Evolutionary conservation across 2,329 filamentous ascomycete genomes (phyloP), one percentile per base, ranked within the genome.

Genomic region (Trichophyton rubrum): DNA sequence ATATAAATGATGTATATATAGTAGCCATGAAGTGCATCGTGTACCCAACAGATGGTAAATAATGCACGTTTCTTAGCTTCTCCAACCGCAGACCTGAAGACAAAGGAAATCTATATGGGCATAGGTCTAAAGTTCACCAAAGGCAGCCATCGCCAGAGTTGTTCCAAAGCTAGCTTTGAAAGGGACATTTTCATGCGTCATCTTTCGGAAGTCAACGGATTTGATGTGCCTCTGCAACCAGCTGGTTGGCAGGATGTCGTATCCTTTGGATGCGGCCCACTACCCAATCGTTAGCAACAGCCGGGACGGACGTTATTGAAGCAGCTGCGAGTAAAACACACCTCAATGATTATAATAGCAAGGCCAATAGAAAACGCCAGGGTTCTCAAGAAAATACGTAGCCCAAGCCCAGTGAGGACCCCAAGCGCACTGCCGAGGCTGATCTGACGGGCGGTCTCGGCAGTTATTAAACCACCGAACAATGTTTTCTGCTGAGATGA

Each of bases 91-190:
- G 5, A 9, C 4, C 3, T 49, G 20, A 24, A 20, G 40, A 43
- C 40, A 43, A 47, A 47, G 20, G 43, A 47, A 22, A 27, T 49
- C 45, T 49, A 49, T 49, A 27, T 27, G 15, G 30, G 7, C 1
- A 35, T 38, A 22, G 53, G 2, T 38, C 62, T 68, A 74, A 59
- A 76, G 74, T 64, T 74, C 71, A 61, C 71, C 75, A 72, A 78
- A 78, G 1, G 76, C 76, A 49, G 75, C 73, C 59, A 78, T 65
- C 17, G 73, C 73, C 73, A 78, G 75, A 58, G 74, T 74, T 1
- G 68, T 65, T 8, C 75, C 76, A 63, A 78, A 78, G 60, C 73
- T 78, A 24, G 75, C 67, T 68, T 78, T 78, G 64, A 78, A 77
- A 0, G 75, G 74, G 45, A 73, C 64, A 65, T 78, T 69, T 61